Evolutionary conservation across 805 yeast species (phyloP).

Genomic region (Metschnikowia cubensis): DNA sequence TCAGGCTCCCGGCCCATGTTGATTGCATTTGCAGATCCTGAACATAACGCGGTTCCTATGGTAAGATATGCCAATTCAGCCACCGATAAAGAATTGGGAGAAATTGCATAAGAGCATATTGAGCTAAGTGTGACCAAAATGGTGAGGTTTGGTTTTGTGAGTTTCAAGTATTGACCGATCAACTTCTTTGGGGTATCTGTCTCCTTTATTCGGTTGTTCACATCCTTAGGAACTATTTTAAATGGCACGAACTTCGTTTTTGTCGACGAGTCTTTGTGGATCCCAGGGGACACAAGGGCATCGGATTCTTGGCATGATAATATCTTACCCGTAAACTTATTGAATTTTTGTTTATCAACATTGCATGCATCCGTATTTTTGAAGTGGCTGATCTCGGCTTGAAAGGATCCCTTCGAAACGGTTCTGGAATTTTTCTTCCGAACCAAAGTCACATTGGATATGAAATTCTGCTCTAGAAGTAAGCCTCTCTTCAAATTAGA

Average conservation of each 20-base stretch:
- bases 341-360: constrained; percentile 16
- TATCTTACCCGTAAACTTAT: constrained; percentile 41
- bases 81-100: constrained; percentile 77
- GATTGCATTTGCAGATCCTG: constrained; percentile 94
- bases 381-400: neutral
- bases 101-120: constrained; percentile 88
- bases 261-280: neutral
- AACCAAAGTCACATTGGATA: constrained; percentile 28
- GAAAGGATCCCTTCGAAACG: neutral
- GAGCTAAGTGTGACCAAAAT: constrained; percentile 85
- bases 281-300: constrained; percentile 10
- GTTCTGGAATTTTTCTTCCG: constrained; percentile 1
- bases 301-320: constrained; percentile 43
- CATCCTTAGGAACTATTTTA: constrained; percentile 43
- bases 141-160: constrained; percentile 89
- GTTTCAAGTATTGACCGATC: constrained; percentile 61
- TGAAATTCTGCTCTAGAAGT: constrained; percentile 30
- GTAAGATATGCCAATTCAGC: constrained; percentile 69
- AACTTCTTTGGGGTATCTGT: constrained; percentile 17
- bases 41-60: constrained; percentile 78
- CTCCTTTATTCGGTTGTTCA: constrained; percentile 4
- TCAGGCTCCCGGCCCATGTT: constrained; percentile 96
- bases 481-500: constrained; percentile 32
- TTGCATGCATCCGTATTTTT: constrained; percentile 10
- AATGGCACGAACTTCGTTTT: constrained; percentile 47